Percentiles rank a stretch among this genome's conserved stretches.
These are phyloP conservation scores for Elongisporangium anandrum DNA, from an alignment of 352 stramenopile genomes.

Conservation along the genomic window DNA sequence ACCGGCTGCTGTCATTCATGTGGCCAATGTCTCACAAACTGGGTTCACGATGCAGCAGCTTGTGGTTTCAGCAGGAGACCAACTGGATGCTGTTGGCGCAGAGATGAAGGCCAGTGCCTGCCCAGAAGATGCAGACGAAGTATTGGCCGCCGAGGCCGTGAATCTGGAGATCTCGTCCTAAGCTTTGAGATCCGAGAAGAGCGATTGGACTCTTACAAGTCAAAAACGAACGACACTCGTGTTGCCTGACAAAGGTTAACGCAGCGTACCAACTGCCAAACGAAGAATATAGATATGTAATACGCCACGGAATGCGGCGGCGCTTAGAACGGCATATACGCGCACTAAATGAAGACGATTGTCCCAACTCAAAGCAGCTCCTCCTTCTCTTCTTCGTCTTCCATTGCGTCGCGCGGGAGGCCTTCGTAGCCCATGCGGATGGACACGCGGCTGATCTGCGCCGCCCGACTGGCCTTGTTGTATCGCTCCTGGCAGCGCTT, in stretches of 20 bases:
- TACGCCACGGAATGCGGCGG: background rate
- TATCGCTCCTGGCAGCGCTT: constrained; percentile 43
- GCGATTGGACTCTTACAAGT: constrained; percentile 2
- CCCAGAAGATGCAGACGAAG: constrained; percentile 25
- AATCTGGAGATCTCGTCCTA: constrained; percentile 19
- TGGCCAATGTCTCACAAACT: constrained; percentile 38
- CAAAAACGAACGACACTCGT: constrained; percentile 22
- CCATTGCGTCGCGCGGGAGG: constrained; percentile 29
- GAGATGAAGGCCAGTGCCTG: constrained; percentile 9
- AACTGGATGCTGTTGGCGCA: background rate
- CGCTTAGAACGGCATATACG: background rate
- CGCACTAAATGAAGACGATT: background rate
- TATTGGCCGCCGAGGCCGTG: constrained; percentile 31
- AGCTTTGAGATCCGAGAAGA: constrained; percentile 5
- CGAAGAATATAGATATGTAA: constrained; percentile 3
- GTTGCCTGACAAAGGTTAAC: constrained; percentile 1
- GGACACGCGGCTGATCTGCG: constrained; percentile 71
- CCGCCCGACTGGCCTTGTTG: constrained; percentile 49
- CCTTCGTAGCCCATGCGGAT: constrained; percentile 63
- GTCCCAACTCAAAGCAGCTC: constrained; percentile 1
- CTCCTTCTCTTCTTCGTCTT: constrained; percentile 50
- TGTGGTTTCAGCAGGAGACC: constrained; percentile 7
- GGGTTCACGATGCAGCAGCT: constrained; percentile 29
- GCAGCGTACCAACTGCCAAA: constrained; percentile 1
- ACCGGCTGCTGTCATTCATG: constrained; percentile 23